Conservation (phyloP, 192 early-diverging fungal species). For the Umbelopsis vinacea region DNA sequence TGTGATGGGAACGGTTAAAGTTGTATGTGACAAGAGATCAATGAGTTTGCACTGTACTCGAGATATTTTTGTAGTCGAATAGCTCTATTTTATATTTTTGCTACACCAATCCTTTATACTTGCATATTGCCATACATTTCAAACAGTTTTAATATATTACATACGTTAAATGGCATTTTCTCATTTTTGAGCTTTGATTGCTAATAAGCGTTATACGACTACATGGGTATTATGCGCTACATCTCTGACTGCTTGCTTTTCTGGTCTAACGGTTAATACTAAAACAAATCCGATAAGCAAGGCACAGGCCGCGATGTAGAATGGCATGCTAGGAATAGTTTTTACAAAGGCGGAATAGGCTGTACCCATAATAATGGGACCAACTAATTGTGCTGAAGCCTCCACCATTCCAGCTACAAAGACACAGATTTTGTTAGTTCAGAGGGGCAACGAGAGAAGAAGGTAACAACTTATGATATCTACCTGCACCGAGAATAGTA, state of each 20-base stretch:
- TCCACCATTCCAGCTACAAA: conserved; percentile 9
- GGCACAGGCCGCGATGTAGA: not conserved
- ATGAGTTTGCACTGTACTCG: too few relatives aligned
- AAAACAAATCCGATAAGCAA: not conserved
- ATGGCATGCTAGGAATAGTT: conserved; percentile 12
- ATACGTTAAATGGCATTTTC: not conserved
- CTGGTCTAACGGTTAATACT: not conserved
- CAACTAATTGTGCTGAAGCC: conserved; percentile 1
- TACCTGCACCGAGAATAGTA: conserved; percentile 1
- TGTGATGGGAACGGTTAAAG: not conserved
- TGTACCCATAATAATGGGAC: conserved; percentile 13
- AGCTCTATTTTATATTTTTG: too few relatives aligned
- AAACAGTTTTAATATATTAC: too few relatives aligned
- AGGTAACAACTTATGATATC: not conserved
- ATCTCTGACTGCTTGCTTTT: not conserved
- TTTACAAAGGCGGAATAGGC: conserved; percentile 11
- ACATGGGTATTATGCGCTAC: too few relatives aligned
- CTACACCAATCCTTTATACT: too few relatives aligned
- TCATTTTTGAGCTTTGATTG: not conserved
- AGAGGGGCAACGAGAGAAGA: not conserved
- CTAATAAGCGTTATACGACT: not conserved
- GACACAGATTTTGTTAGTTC: not conserved
- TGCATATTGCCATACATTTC: too few relatives aligned
- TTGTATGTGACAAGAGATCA: not conserved
- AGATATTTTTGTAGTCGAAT: too few relatives aligned